phyloP scores from a whole-genome alignment of 2,329 filamentous ascomycete species.

The Colletotrichum shisoi region DNA sequence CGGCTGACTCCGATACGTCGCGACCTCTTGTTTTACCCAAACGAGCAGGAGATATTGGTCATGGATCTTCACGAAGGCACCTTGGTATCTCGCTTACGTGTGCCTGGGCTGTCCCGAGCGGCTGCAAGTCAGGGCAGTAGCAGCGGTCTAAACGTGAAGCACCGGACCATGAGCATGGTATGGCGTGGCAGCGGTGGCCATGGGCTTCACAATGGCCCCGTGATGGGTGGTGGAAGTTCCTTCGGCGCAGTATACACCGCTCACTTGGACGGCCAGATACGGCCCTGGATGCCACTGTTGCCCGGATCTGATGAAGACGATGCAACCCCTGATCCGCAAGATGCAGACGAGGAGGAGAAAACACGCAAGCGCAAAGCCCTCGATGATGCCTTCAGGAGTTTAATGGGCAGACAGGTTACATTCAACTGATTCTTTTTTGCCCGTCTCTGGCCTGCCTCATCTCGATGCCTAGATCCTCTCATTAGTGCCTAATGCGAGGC shows the following conservation, averaged over 20 bases:
- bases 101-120: slow-evolving; percentile 63
- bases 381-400: slow-evolving; percentile 78
- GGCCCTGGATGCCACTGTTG: slow-evolving; percentile 74
- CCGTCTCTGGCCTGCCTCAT: background rate
- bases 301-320: slow-evolving; percentile 60
- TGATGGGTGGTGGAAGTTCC: slow-evolving; percentile 65
- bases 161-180: slow-evolving; percentile 75
- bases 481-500: background rate
- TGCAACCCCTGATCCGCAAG: slow-evolving; percentile 52
- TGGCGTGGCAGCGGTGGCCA: slow-evolving; percentile 74
- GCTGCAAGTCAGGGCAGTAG: slow-evolving; percentile 57
- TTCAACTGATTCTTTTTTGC: slow-evolving; percentile 52
- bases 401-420: slow-evolving; percentile 76
- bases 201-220: slow-evolving; percentile 63
- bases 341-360: slow-evolving; percentile 56
- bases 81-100: slow-evolving; percentile 73
- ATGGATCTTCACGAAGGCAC: slow-evolving; percentile 81
- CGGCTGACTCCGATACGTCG: slow-evolving; percentile 63
- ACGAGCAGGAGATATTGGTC: slow-evolving; percentile 79
- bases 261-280: slow-evolving; percentile 84
- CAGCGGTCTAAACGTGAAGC: slow-evolving; percentile 66
- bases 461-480: background rate
- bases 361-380: slow-evolving; percentile 77
- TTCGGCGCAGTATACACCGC: slow-evolving; percentile 75
- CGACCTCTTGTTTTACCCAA: slow-evolving; percentile 81